Evolutionary conservation across 164 flowering plant species (phyloP).

Genomic region (Tinospora cordifolia): DNA sequence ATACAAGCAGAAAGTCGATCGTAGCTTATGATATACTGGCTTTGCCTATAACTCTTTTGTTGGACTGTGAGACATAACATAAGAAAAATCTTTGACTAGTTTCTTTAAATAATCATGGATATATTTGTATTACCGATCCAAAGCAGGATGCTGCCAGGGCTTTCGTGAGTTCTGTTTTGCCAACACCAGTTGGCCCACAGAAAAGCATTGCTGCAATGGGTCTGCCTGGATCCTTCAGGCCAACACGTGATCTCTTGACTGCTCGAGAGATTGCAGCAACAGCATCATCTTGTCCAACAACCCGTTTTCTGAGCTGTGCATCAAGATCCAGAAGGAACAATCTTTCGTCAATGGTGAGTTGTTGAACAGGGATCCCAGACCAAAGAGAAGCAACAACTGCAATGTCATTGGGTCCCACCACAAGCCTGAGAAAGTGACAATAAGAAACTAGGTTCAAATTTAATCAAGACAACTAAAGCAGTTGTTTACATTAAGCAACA

Average conservation of each 20-base stretch:
- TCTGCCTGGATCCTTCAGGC: conserved; percentile 66
- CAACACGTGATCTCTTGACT: conserved; percentile 73
- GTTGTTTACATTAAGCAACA: conserved; percentile 8
- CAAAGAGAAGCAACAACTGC: conserved; percentile 69
- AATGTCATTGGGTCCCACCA: conserved; percentile 69
- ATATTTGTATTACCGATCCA: conserved; percentile 56
- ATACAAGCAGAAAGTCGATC: too few relatives aligned
- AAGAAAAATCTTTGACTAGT: too few relatives aligned
- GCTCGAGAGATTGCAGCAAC: conserved; percentile 75
- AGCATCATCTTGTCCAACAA: conserved; percentile 89
- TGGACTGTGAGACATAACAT: too few relatives aligned
- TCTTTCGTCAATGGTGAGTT: conserved; percentile 69
- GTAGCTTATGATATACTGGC: too few relatives aligned
- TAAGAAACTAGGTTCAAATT: conserved; percentile 9
- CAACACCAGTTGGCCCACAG: conserved; percentile 95
- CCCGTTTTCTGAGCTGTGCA: conserved; percentile 54
- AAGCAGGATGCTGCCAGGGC: conserved; percentile 77
- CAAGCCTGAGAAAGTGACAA: conserved; percentile 32
- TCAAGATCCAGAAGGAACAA: conserved; percentile 52
- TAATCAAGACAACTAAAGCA: neutral
- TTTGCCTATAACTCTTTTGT: too few relatives aligned
- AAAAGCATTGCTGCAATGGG: conserved; percentile 80
- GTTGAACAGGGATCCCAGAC: conserved; percentile 84
- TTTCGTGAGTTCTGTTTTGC: conserved; percentile 83
- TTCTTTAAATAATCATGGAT: neutral